These are phyloP conservation scores for Aspergillus latus DNA, from an alignment of 2,329 filamentous ascomycete genomes.

Conservation along the genomic window DNA sequence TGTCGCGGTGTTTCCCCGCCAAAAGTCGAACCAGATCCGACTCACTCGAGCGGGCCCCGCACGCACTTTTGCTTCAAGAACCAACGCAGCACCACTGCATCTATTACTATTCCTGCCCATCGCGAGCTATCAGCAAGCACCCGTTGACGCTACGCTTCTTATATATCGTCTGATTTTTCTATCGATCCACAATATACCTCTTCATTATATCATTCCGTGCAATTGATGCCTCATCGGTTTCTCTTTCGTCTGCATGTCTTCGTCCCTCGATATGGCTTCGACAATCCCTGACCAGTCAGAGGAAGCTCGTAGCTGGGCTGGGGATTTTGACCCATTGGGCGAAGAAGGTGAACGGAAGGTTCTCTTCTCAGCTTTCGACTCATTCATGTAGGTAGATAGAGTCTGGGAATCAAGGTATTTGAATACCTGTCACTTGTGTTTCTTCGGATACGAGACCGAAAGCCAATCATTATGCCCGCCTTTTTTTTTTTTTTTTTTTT, in stretches of 20 bases:
- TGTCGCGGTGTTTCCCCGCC: conserved; percentile 16
- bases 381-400: conserved; percentile 69
- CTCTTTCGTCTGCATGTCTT: background rate
- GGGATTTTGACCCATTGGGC: conserved; percentile 63
- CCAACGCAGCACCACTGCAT: background rate
- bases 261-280: conserved; percentile 10
- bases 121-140: background rate
- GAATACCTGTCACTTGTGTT: conserved; percentile 2
- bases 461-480: background rate
- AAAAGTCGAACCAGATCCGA: background rate
- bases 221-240: background rate
- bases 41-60: conserved; percentile 7
- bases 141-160: background rate
- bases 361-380: conserved; percentile 79
- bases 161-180: background rate
- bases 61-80: background rate
- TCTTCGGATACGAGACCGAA: background rate
- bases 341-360: conserved; percentile 81
- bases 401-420: conserved; percentile 1
- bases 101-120: background rate
- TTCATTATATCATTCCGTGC: background rate
- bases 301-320: conserved; percentile 51
- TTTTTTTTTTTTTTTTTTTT: no score
- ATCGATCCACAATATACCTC: background rate
- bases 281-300: conserved; percentile 19